Percentiles rank a stretch among this genome's conserved stretches.
phyloP scores from a whole-genome alignment of 768 basidiomycete species.

The Pleurotus salmoneostramineus region DNA sequence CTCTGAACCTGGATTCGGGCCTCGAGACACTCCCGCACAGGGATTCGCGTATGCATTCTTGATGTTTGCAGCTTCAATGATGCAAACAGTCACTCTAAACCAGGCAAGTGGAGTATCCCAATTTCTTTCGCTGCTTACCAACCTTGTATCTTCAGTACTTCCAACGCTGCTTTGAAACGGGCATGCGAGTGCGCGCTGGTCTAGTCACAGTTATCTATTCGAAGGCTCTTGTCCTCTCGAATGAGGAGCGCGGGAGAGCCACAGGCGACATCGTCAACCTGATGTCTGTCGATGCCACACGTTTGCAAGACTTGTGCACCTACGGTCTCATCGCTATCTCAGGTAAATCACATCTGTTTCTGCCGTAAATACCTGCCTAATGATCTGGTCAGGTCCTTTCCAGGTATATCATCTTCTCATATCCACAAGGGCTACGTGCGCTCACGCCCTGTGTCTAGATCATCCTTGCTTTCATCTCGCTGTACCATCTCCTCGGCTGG shows the following conservation, averaged over 20 bases:
- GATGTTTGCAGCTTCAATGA: conserved; percentile 81
- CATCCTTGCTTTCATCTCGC: conserved; percentile 80
- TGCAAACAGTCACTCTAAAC: conserved; percentile 77
- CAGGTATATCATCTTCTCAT: conserved; percentile 9
- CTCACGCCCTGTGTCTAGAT: conserved; percentile 42
- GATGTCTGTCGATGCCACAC: conserved; percentile 83
- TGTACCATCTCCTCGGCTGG: conserved; percentile 91
- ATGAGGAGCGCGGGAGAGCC: conserved; percentile 71
- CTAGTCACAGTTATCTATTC: conserved; percentile 82
- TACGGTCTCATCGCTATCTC: conserved; percentile 85
- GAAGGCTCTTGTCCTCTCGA: conserved; percentile 83
- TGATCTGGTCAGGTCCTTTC: conserved; percentile 6
- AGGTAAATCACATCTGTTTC: conserved; percentile 36
- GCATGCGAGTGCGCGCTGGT: conserved; percentile 90
- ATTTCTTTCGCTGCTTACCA: background rate
- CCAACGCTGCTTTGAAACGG: conserved; percentile 76
- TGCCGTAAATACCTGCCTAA: background rate
- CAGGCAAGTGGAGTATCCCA: conserved; percentile 45
- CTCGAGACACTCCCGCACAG: conserved; percentile 37
- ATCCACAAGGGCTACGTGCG: background rate
- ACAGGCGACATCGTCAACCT: conserved; percentile 94
- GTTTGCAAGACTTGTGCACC: conserved; percentile 77
- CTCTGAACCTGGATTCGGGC: conserved; percentile 23
- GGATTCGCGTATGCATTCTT: conserved; percentile 73
- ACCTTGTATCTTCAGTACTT: conserved; percentile 57